Conservation (phyloP, 768 basidiomycete genomes). For the Leucogyrophana mollusca region DNA sequence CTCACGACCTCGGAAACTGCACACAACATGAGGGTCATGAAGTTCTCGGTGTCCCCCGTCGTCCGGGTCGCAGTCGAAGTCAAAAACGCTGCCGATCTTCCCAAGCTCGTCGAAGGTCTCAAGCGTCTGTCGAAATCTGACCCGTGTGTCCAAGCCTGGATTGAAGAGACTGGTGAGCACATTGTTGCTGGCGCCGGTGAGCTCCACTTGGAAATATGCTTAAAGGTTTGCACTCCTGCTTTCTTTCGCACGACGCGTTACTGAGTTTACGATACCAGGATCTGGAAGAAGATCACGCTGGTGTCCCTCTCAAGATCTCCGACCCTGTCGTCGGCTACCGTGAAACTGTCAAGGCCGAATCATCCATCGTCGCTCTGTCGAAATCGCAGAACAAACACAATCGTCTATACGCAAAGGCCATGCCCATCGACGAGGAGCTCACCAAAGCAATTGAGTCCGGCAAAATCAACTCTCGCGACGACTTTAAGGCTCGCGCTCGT, state of each 20-base stretch:
- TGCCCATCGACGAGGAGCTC: constrained; percentile 93
- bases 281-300: constrained; percentile 99
- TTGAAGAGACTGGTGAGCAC: constrained; percentile 90
- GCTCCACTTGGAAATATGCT: constrained; percentile 98
- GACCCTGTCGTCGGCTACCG: constrained; percentile 97
- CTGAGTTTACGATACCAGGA: constrained; percentile 52
- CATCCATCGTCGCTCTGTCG: constrained; percentile 92
- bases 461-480: constrained; percentile 85
- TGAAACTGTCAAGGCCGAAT: constrained; percentile 97
- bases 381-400: constrained; percentile 99
- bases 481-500: constrained; percentile 96
- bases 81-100: constrained; percentile 98
- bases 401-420: constrained; percentile 91
- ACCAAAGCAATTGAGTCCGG: constrained; percentile 90
- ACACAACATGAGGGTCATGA: constrained; percentile 99
- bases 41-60: constrained; percentile 99
- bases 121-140: constrained; percentile 99
- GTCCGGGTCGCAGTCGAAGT: constrained; percentile 99
- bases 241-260: background rate
- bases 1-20: constrained; percentile 97
- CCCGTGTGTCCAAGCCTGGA: constrained; percentile 97
- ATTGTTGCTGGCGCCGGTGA: constrained; percentile 99
- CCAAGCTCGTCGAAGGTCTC: constrained; percentile 99
- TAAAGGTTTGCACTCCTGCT: constrained; percentile 63
- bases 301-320: constrained; percentile 97